These are phyloP conservation scores for Trichoderma arundinaceum DNA, from an alignment of 2,329 filamentous ascomycete species.

Conservation along the genomic window DNA sequence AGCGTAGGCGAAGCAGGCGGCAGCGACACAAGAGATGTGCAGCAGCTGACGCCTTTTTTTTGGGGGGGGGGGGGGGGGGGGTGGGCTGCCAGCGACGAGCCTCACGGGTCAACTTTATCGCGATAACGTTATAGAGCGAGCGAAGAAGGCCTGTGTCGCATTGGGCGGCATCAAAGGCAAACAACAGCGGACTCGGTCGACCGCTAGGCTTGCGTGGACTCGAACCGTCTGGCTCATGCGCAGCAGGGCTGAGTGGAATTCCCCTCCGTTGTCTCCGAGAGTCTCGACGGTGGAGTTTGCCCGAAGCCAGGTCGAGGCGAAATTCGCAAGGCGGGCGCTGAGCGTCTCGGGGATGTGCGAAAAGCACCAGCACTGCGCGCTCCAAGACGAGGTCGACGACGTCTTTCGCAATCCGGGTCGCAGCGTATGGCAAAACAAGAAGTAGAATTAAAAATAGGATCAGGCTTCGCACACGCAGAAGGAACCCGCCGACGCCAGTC, in stretches of 20 bases:
- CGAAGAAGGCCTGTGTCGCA: slow-evolving; percentile 9
- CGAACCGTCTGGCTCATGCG: background rate
- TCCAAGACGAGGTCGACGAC: background rate
- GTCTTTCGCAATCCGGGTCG: background rate
- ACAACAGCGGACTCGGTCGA: background rate
- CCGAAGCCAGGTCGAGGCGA: background rate
- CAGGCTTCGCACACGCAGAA: background rate
- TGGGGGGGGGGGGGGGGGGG: background rate
- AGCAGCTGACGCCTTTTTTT: slow-evolving; percentile 24
- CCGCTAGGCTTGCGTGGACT: too few relatives aligned
- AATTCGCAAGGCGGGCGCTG: background rate
- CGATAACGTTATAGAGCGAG: slow-evolving; percentile 14
- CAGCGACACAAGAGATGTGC: slow-evolving; percentile 14
- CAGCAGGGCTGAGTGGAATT: background rate
- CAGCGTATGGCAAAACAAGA: background rate
- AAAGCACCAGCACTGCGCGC: too few relatives aligned
- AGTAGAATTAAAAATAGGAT: slow-evolving; percentile 10
- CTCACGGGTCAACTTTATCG: slow-evolving; percentile 36
- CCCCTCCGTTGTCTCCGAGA: slow-evolving; percentile 25
- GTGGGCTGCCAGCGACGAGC: slow-evolving; percentile 30
- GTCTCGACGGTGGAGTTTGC: slow-evolving; percentile 20
- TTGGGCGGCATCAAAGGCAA: slow-evolving; percentile 7
- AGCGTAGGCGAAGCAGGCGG: slow-evolving; percentile 12
- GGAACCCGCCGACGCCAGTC: slow-evolving; percentile 25
- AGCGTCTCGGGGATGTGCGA: too few relatives aligned